These are phyloP conservation scores for Fraxinus xanthoxyloides DNA, from an alignment of 305 asterid genomes.

Conservation along the genomic window DNA sequence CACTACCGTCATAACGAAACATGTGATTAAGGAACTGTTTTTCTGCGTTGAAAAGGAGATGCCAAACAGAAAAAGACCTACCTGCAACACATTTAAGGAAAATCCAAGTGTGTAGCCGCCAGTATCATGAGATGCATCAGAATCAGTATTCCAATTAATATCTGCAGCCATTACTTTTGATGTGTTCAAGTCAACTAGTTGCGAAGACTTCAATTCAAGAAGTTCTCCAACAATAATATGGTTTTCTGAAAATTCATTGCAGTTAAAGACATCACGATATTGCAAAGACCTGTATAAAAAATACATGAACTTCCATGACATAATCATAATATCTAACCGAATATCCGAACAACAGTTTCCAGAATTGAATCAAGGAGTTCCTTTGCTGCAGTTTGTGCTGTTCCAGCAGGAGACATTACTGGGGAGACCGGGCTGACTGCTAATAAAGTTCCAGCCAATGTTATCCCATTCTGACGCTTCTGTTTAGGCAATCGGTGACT, in stretches of 20 bases:
- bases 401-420: constrained; percentile 90
- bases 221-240: constrained; percentile 99
- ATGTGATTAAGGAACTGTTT: constrained; percentile 20
- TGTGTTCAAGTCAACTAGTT: constrained; percentile 76
- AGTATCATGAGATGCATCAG: constrained; percentile 78
- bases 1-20: constrained; percentile 10
- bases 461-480: constrained; percentile 75
- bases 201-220: constrained; percentile 88
- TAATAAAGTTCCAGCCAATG: constrained; percentile 57
- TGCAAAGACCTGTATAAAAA: constrained; percentile 21
- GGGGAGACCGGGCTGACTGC: constrained; percentile 95
- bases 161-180: constrained; percentile 76
- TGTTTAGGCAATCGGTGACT: constrained; percentile 62
- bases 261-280: constrained; percentile 17
- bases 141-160: constrained; percentile 74
- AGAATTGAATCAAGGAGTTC: constrained; percentile 86
- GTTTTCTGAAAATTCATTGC: constrained; percentile 61
- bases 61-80: constrained; percentile 29
- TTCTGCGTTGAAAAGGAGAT: constrained; percentile 6
- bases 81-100: constrained; percentile 95
- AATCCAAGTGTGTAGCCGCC: constrained; percentile 95
- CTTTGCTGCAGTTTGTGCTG: constrained; percentile 82
- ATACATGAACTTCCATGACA: constrained; percentile 17
- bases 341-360: constrained; percentile 76
- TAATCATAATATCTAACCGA: constrained; percentile 55